Conservation (phyloP, 805 yeast species). For the Ascoidea rubescens region DNA sequence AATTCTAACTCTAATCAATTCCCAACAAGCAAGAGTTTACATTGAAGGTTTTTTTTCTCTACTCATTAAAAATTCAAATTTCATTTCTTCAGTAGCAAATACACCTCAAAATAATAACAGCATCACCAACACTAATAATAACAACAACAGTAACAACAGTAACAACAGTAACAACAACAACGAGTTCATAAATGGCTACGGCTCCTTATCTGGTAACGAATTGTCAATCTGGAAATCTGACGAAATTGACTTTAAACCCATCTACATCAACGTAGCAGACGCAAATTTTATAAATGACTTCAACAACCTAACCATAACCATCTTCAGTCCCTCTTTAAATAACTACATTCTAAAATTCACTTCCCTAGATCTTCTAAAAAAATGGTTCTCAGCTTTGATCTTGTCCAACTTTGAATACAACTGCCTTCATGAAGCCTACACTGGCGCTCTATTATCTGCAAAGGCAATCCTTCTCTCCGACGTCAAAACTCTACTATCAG, state of each 20-base stretch:
- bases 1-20: constrained; percentile 50
- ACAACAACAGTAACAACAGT: not conserved
- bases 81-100: not conserved
- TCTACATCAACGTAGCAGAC: constrained; percentile 40
- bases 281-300: constrained; percentile 12
- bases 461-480: constrained; percentile 45
- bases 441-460: constrained; percentile 47
- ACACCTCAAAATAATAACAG: not conserved
- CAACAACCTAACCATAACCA: constrained; percentile 4
- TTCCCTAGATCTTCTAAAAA: constrained; percentile 6
- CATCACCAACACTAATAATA: not conserved
- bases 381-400: constrained; percentile 35
- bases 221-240: constrained; percentile 31
- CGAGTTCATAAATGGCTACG: constrained; percentile 18
- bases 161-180: constrained; percentile 11
- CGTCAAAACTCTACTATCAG: constrained; percentile 41
- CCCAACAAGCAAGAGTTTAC: constrained; percentile 59
- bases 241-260: constrained; percentile 27
- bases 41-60: constrained; percentile 31
- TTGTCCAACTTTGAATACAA: constrained; percentile 44
- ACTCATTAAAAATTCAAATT: not conserved
- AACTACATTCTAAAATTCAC: constrained; percentile 14
- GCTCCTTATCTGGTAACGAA: constrained; percentile 35
- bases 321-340: constrained; percentile 9
- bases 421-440: constrained; percentile 45